Base-by-base conservation (phyloP, 768 basidiomycete genomes). In the Russula sp. region DNA sequence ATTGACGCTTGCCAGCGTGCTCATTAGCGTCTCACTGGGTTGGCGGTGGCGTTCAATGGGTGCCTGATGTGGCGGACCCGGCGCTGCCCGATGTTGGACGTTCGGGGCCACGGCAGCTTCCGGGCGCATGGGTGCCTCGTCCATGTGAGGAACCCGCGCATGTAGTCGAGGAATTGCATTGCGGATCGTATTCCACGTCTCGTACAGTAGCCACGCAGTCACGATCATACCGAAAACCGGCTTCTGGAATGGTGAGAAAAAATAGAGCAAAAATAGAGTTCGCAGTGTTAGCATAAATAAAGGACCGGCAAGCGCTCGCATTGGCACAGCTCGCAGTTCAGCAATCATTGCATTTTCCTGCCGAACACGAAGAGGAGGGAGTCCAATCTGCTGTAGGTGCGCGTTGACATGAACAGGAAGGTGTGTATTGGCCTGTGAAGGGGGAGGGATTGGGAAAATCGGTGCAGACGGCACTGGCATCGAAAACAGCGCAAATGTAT, bases 101-200 rank as follows among this genome's bases (percentile, higher is more conserved):
- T 64, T 60, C 14, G 53, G 58, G 10, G 7, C 63, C 8, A 50
- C 36, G 18, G 52, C 52, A 0, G n/a, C 40, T 26, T 67, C 53
- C 20, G 57, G 57, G 26, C 60, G 64, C 32, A 44, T 28, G 44
- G 44, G 59, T 28, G 50, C 59, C 18, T 54, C 59, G 5, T 40
- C 56, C 10, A n/a, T 40, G 44, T 36, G 67, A 42, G 59, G 42
- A n/a, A 51, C 63, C 11, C 61, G 68, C 32, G 11, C 26, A 18
- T 50, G 49, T 7, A 42, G 54, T 8, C 53, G 62, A 18, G 62
- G 62, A n/a, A 69, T 64, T 9, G 63, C 68, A 32, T 62, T 68
- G 9, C 67, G 66, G 57, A 69, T 68, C 36, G 66, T 65, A 30
- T 67, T 67, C 68, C 68, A 69, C n/a, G 67, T 64, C 59, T 69